These are phyloP conservation scores for Suillus subaureus DNA, from an alignment of 768 basidiomycete genomes.

Conservation along the genomic window DNA sequence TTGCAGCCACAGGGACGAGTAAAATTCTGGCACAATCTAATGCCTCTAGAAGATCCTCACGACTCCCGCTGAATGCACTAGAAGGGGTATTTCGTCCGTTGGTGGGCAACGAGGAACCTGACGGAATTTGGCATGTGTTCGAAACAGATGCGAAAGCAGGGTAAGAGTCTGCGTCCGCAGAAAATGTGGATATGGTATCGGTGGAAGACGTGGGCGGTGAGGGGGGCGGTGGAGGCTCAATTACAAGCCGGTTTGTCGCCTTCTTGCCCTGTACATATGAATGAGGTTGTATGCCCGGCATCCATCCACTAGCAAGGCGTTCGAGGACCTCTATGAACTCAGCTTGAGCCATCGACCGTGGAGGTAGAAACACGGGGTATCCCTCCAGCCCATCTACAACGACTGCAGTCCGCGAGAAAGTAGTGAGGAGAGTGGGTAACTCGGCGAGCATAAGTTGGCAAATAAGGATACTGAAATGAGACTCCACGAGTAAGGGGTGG, in stretches of 20 bases:
- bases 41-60: constrained; percentile 49
- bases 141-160: constrained; percentile 25
- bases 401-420: constrained; percentile 65
- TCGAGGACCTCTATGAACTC: constrained; percentile 88
- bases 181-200: constrained; percentile 27
- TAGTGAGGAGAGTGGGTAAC: constrained; percentile 59
- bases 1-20: constrained; percentile 67
- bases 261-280: constrained; percentile 38
- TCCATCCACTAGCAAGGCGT: constrained; percentile 79
- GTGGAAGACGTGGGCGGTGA: constrained; percentile 25
- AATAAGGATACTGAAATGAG: constrained; percentile 79
- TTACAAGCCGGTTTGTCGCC: constrained; percentile 46
- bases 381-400: constrained; percentile 85
- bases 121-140: constrained; percentile 18
- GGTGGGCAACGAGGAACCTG: constrained; percentile 19
- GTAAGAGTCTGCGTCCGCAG: constrained; percentile 25
- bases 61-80: constrained; percentile 19
- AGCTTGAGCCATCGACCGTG: constrained; percentile 87
- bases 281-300: constrained; percentile 61
- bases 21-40: constrained; percentile 74
- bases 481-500: constrained; percentile 87
- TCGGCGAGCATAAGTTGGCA: constrained; percentile 80
- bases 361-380: constrained; percentile 85
- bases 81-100: constrained; percentile 25
- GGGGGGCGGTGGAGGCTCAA: constrained; percentile 40